Percentiles rank a stretch among this genome's conserved stretches.
Evolutionary conservation across 176 grass and related monocot genomes (phyloP).

Genomic region (Oryza punctata): DNA sequence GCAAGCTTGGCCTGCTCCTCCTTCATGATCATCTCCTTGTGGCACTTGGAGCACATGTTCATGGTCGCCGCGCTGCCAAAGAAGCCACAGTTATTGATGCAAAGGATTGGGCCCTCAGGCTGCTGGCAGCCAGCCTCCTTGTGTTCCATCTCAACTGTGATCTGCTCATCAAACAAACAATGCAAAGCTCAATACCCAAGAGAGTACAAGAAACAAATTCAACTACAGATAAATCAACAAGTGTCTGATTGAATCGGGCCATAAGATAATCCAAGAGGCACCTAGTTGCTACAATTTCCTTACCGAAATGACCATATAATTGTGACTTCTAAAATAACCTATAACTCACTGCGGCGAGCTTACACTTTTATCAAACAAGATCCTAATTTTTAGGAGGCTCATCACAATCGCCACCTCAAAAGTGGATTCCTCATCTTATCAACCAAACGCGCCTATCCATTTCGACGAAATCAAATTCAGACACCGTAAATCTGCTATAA

Average conservation of each 20-base stretch:
- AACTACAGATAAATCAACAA: background rate
- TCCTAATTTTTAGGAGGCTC: slow-evolving; percentile 29
- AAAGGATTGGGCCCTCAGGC: slow-evolving; percentile 87
- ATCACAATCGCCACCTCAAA: background rate
- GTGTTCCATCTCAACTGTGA: slow-evolving; percentile 70
- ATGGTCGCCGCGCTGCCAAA: slow-evolving; percentile 82
- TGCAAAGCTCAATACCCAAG: background rate
- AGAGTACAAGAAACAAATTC: background rate
- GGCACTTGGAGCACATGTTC: slow-evolving; percentile 99
- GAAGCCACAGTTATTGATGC: slow-evolving; percentile 97
- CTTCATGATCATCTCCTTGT: slow-evolving; percentile 90
- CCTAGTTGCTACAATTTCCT: background rate
- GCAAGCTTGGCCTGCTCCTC: slow-evolving; percentile 76
- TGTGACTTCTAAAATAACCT: background rate
- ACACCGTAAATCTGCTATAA: slow-evolving; percentile 5
- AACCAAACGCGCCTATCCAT: slow-evolving; percentile 1
- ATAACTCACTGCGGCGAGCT: background rate
- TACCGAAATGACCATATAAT: background rate
- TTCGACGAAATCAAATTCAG: slow-evolving; percentile 16
- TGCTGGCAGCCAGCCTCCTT: slow-evolving; percentile 93
- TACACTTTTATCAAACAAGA: slow-evolving; percentile 12
- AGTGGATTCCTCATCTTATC: background rate
- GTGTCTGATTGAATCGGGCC: background rate
- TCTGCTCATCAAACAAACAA: slow-evolving; percentile 32
- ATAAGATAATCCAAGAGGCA: background rate